A percentile compares a stretch with the other conserved stretches of the same genome.
Conservation (phyloP, 2,329 filamentous ascomycete genomes). For the Penicillium digitatum region DNA sequence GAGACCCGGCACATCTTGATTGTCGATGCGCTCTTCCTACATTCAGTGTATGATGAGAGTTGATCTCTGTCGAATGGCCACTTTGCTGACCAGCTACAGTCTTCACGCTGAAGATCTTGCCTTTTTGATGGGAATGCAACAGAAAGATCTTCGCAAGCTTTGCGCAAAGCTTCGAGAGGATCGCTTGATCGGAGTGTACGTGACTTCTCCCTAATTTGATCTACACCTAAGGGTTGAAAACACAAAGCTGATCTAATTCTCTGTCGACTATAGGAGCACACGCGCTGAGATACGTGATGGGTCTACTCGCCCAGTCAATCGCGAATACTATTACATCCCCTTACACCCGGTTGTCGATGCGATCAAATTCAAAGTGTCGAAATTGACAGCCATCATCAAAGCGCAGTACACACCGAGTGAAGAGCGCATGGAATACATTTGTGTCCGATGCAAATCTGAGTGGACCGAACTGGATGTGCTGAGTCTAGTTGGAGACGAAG, state of each 20-base stretch:
- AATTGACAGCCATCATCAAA: constrained; percentile 83
- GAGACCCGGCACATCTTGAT: constrained; percentile 78
- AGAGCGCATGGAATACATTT: constrained; percentile 91
- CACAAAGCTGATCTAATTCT: constrained; percentile 15
- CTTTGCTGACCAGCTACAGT: constrained; percentile 37
- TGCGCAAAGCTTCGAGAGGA: constrained; percentile 82
- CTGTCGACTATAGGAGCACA: constrained; percentile 53
- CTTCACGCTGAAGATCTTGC: constrained; percentile 85
- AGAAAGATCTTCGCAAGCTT: constrained; percentile 86
- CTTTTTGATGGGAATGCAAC: constrained; percentile 80
- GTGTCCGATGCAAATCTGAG: constrained; percentile 73
- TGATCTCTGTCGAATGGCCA: background rate
- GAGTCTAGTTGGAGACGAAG: constrained; percentile 62
- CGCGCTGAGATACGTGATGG: constrained; percentile 75
- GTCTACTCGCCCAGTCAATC: constrained; percentile 73
- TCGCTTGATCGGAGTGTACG: constrained; percentile 75
- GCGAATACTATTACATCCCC: constrained; percentile 96
- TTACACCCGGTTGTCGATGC: constrained; percentile 91
- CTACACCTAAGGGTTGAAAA: background rate
- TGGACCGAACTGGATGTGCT: constrained; percentile 89
- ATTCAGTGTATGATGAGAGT: constrained; percentile 57
- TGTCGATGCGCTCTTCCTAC: constrained; percentile 72
- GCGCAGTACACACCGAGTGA: constrained; percentile 71
- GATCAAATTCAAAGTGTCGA: constrained; percentile 90
- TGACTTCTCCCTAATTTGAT: background rate